phyloP scores from a whole-genome alignment of 192 early-diverging fungal species.

The Chytriomyces confervae region DNA sequence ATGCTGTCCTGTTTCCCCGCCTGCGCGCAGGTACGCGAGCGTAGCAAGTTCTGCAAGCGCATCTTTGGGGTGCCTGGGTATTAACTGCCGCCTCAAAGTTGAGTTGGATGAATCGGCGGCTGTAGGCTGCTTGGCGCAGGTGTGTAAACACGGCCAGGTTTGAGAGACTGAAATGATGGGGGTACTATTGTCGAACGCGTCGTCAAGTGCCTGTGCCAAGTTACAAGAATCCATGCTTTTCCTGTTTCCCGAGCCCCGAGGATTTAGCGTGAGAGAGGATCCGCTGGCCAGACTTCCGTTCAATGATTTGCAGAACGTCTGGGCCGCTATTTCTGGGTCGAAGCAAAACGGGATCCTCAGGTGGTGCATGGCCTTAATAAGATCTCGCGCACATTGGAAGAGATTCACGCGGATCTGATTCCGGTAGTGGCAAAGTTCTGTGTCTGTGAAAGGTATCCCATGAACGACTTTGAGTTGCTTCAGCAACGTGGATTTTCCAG shows the following conservation, averaged over 20 bases:
- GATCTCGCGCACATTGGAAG: conserved; percentile 90
- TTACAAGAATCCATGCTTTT: too few relatives aligned
- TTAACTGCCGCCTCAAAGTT: too few relatives aligned
- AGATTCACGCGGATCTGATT: conserved; percentile 94
- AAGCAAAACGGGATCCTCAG: conserved; percentile 27
- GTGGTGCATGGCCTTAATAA: conserved; percentile 90
- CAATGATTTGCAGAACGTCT: not conserved
- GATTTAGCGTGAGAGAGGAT: too few relatives aligned
- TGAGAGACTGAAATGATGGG: too few relatives aligned
- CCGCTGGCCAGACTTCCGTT: too few relatives aligned
- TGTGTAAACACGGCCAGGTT: too few relatives aligned
- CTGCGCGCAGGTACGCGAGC: not conserved
- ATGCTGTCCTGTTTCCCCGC: conserved; percentile 10
- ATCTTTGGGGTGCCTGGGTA: not conserved
- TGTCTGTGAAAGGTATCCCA: conserved; percentile 87
- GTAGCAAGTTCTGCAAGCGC: conserved; percentile 1
- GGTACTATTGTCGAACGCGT: too few relatives aligned
- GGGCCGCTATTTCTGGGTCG: conserved; percentile 15
- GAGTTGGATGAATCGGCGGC: too few relatives aligned
- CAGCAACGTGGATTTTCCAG: conserved; percentile 95
- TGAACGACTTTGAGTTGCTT: conserved; percentile 99
- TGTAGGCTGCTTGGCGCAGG: too few relatives aligned
- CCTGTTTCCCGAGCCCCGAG: too few relatives aligned
- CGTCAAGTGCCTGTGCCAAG: too few relatives aligned
- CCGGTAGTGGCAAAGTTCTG: conserved; percentile 88